Percentiles rank a stretch among this genome's conserved stretches.
Conservation (phyloP, 768 basidiomycete genomes). For the Psilocybe tampanensis region DNA sequence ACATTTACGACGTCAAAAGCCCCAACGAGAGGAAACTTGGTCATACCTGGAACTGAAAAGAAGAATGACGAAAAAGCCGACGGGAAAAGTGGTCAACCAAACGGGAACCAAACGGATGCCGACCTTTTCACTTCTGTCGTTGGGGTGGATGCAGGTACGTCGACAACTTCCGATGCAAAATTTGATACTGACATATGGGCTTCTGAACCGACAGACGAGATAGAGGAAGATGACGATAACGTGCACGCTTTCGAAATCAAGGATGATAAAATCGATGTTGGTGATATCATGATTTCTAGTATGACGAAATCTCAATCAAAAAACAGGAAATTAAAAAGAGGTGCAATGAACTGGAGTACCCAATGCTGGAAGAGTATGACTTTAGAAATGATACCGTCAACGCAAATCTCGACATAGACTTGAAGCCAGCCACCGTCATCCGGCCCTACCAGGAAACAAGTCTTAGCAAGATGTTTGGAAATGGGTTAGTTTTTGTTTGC, state of each 20-base stretch:
- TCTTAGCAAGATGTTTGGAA: slow-evolving; percentile 99
- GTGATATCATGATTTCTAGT: slow-evolving; percentile 20
- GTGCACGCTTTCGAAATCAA: slow-evolving; percentile 97
- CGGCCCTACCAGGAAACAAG: slow-evolving; percentile 99
- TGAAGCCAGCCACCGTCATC: slow-evolving; percentile 97
- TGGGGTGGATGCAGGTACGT: slow-evolving; percentile 84
- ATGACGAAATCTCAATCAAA: not conserved
- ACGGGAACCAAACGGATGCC: slow-evolving; percentile 49
- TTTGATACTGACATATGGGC: not conserved
- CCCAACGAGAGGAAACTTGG: slow-evolving; percentile 78
- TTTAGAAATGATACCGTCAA: slow-evolving; percentile 97
- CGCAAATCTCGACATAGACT: slow-evolving; percentile 95
- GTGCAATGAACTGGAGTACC: slow-evolving; percentile 95
- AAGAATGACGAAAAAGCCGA: slow-evolving; percentile 51
- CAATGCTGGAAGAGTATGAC: slow-evolving; percentile 99
- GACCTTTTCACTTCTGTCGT: slow-evolving; percentile 96
- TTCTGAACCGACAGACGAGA: slow-evolving; percentile 65
- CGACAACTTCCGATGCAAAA: not conserved
- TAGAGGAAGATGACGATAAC: slow-evolving; percentile 97
- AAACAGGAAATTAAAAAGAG: slow-evolving; percentile 90
- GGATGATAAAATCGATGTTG: slow-evolving; percentile 89
- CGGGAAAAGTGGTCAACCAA: slow-evolving; percentile 28
- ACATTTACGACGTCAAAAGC: slow-evolving; percentile 83
- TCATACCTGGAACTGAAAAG: slow-evolving; percentile 88
- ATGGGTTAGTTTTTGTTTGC: slow-evolving; percentile 63